A percentile compares a stretch with the other conserved stretches of the same genome.
These are phyloP conservation scores for Heterococcus sp. DNA, from an alignment of 108 stramenopile genomes.

Conservation along the genomic window DNA sequence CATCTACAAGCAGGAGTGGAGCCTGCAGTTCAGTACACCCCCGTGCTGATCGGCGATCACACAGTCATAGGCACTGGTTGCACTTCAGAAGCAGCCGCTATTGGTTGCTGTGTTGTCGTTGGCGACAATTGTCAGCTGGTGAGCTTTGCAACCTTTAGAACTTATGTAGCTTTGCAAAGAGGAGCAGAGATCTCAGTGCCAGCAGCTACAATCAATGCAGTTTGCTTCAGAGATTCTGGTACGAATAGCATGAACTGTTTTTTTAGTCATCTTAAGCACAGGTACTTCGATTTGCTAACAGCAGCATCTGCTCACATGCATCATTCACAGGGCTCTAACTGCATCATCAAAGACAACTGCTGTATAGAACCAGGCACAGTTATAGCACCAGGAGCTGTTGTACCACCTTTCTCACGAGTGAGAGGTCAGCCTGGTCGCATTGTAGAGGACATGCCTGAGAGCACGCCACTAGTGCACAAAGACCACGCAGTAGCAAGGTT, in stretches of 20 bases:
- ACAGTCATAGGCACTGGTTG: conserved; percentile 24
- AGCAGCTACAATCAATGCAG: not conserved
- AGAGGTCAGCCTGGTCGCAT: not conserved
- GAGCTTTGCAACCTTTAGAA: too few relatives aligned
- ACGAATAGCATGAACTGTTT: not conserved
- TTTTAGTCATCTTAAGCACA: not conserved
- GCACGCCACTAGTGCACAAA: too few relatives aligned
- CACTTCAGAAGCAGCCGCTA: conserved; percentile 34
- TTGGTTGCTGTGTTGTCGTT: conserved; percentile 38
- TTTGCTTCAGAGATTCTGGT: not conserved
- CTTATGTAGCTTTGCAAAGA: too few relatives aligned
- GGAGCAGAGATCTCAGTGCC: not conserved
- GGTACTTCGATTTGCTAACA: not conserved
- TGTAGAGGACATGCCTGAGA: not conserved
- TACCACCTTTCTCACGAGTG: conserved; percentile 26
- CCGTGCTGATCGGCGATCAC: conserved; percentile 17
- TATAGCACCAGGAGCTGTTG: conserved; percentile 26
- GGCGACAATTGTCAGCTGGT: conserved; percentile 31
- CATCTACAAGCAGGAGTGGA: not conserved
- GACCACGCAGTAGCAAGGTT: too few relatives aligned
- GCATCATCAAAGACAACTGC: conserved; percentile 36
- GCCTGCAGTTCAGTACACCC: conserved; percentile 14
- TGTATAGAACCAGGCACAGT: conserved; percentile 17
- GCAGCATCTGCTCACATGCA: not conserved
- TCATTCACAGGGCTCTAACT: conserved; percentile 24